A percentile compares a stretch with the other conserved stretches of the same genome.
phyloP scores from a whole-genome alignment of 257 asterid genomes.

The Asclepias syriaca region DNA sequence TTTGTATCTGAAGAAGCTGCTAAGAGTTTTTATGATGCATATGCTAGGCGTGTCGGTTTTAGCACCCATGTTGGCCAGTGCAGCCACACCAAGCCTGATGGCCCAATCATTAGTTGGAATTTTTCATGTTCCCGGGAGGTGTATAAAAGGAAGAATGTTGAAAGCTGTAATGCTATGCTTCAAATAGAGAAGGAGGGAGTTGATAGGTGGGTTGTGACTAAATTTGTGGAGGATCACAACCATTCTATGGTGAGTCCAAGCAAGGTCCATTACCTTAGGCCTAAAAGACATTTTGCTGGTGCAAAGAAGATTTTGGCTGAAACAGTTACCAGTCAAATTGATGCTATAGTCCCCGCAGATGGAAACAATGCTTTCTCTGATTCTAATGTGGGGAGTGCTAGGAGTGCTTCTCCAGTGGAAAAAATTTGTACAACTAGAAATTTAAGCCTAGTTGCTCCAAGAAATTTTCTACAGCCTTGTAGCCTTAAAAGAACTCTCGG shows the following conservation, averaged over 20 bases:
- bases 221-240: slow-evolving; percentile 73
- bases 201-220: slow-evolving; percentile 59
- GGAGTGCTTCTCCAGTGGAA: slow-evolving; percentile 38
- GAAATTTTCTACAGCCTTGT: slow-evolving; percentile 45
- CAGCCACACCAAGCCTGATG: slow-evolving; percentile 53
- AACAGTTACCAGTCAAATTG: slow-evolving; percentile 38
- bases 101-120: slow-evolving; percentile 59
- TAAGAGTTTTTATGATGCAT: slow-evolving; percentile 55
- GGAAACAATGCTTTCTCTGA: slow-evolving; percentile 44
- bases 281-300: slow-evolving; percentile 65
- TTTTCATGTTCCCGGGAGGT: slow-evolving; percentile 63
- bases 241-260: slow-evolving; percentile 50
- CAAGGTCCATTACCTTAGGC: slow-evolving; percentile 58
- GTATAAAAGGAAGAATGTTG: slow-evolving; percentile 47
- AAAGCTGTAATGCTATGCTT: slow-evolving; percentile 66
- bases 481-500: slow-evolving; percentile 61
- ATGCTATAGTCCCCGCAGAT: slow-evolving; percentile 35
- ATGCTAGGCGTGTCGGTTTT: slow-evolving; percentile 64
- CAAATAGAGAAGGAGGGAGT: slow-evolving; percentile 45
- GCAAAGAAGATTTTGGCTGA: slow-evolving; percentile 41
- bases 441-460: slow-evolving; percentile 42
- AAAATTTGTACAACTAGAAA: slow-evolving; percentile 31
- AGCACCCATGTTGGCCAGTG: slow-evolving; percentile 57
- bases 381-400: slow-evolving; percentile 29
- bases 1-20: slow-evolving; percentile 73